Evolutionary conservation across 2,329 filamentous ascomycete species (phyloP).

Genomic region (Arachnomyces sp.): DNA sequence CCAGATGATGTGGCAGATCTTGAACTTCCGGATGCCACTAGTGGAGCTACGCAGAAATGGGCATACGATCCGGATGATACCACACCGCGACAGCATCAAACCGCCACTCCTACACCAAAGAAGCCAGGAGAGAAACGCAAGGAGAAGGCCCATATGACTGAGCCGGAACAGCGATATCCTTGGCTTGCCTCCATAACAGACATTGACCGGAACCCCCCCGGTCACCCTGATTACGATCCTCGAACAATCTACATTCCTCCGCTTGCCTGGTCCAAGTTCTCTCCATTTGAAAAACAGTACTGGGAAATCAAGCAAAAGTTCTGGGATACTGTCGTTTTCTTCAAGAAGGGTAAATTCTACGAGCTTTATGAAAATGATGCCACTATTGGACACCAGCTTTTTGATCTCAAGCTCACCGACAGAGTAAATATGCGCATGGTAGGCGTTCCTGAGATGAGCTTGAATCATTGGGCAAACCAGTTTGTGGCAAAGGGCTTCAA

Average conservation of each 20-base stretch:
- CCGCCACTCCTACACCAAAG: conserved; percentile 29
- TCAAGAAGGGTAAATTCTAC: conserved; percentile 99
- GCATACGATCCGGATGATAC: conserved; percentile 58
- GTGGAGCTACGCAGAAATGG: conserved; percentile 78
- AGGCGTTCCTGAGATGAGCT: conserved; percentile 86
- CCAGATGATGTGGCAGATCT: conserved; percentile 49
- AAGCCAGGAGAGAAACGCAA: conserved; percentile 34
- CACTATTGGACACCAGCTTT: conserved; percentile 89
- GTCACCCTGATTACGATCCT: conserved; percentile 83
- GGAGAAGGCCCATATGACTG: conserved; percentile 67
- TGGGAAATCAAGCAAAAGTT: conserved; percentile 99
- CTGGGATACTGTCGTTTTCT: conserved; percentile 96
- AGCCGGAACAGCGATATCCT: conserved; percentile 77
- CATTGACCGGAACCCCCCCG: conserved; percentile 69
- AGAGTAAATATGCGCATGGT: conserved; percentile 99
- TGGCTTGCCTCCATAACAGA: conserved; percentile 86
- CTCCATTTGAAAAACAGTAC: conserved; percentile 94
- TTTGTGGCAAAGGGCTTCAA: conserved; percentile 98
- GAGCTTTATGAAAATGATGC: conserved; percentile 98
- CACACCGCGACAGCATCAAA: conserved; percentile 43
- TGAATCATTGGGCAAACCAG: conserved; percentile 97
- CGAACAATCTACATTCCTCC: conserved; percentile 86
- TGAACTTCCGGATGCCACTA: conserved; percentile 46
- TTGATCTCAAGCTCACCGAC: conserved; percentile 95
- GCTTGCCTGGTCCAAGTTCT: conserved; percentile 71